phyloP scores from a whole-genome alignment of 2,329 filamentous ascomycete species.

The Davidsoniella virescens region DNA sequence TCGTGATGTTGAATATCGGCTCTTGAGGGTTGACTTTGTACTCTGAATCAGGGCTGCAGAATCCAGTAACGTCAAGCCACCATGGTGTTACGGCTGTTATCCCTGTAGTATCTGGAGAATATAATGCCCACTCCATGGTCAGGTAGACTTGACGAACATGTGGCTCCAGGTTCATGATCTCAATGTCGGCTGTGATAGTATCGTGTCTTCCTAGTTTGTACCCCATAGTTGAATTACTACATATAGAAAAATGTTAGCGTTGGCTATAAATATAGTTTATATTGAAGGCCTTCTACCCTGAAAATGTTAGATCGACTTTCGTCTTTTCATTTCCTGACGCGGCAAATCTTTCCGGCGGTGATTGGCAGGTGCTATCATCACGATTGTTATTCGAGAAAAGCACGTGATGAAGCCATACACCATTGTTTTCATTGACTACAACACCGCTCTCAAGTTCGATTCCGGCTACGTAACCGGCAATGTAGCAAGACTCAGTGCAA shows the following conservation, averaged over 20 bases:
- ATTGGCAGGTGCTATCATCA: background rate
- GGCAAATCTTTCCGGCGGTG: slow-evolving; percentile 11
- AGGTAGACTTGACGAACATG: slow-evolving; percentile 12
- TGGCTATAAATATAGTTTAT: no score
- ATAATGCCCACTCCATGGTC: slow-evolving; percentile 16
- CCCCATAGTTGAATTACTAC: slow-evolving; percentile 9
- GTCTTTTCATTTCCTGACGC: slow-evolving; percentile 17
- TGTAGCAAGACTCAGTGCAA: slow-evolving; percentile 15
- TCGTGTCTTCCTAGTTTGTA: slow-evolving; percentile 14
- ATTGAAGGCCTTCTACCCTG: slow-evolving; percentile 11
- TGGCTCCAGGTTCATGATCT: slow-evolving; percentile 16
- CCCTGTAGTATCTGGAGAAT: slow-evolving; percentile 6
- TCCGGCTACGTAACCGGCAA: slow-evolving; percentile 17
- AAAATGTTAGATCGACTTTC: slow-evolving; percentile 13
- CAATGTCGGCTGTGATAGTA: slow-evolving; percentile 10
- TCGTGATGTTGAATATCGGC: background rate
- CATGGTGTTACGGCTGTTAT: slow-evolving; percentile 13
- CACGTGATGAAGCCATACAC: slow-evolving; percentile 19
- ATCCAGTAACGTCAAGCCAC: slow-evolving; percentile 17
- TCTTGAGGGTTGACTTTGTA: slow-evolving; percentile 9
- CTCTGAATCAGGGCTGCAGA: slow-evolving; percentile 14
- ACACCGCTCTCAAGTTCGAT: slow-evolving; percentile 19
- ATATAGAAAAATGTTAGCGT: no score
- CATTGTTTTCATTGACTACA: slow-evolving; percentile 19
- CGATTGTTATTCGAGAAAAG: no score